Evolutionary conservation across 257 asterid species (phyloP), one percentile per base, ranked within the genome.

Genomic region (Scutellaria minor): DNA sequence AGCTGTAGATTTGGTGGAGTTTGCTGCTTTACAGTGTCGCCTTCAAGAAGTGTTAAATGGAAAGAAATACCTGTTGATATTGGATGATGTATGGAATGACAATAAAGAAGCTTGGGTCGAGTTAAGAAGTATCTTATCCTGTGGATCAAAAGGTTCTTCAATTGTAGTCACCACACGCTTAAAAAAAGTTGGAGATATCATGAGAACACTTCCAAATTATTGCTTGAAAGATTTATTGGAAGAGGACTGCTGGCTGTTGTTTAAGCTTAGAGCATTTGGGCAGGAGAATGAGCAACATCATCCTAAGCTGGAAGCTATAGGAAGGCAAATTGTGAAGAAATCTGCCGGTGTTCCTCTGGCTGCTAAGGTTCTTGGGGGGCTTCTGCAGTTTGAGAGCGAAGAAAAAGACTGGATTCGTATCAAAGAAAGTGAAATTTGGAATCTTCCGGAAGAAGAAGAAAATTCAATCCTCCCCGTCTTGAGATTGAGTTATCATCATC

Each of bases 61-160:
- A 10, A 72, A 62, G 40, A 61, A 27, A 10, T 72, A 50, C 63
- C 50, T 72, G 53, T n/a, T 72, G 53, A 4, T 72, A 39, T 48
- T 79, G 47, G 80, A 74, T 35, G 80, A 79, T 57, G 83, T 79
- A 37, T 79, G 79, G 83, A 69, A 69, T 68, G 84, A 76, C 5
- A 63, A 80, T 55, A 77, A 56, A 15, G 82, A 77, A 13, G 59
- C 41, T 22, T 80, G 82, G 84, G 54, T 58, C 10, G 64, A 18
- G 27, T n/a, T 76, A 4, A 77, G 50, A 55, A 42, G 58, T 46
- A 41, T 42, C 9, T 18, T 80, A 15, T 14, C 63, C 0, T 27
- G 60, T 73, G 84, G 82, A 11, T 75, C 73, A 1, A 64, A 10
- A n/a, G 83, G 83, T 12, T 27, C 72, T 79, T 51, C 72, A 2